Percentiles rank a stretch among this genome's conserved stretches.
phyloP scores from a whole-genome alignment of 176 grass and related monocot species.

The Carex littledalei region DNA sequence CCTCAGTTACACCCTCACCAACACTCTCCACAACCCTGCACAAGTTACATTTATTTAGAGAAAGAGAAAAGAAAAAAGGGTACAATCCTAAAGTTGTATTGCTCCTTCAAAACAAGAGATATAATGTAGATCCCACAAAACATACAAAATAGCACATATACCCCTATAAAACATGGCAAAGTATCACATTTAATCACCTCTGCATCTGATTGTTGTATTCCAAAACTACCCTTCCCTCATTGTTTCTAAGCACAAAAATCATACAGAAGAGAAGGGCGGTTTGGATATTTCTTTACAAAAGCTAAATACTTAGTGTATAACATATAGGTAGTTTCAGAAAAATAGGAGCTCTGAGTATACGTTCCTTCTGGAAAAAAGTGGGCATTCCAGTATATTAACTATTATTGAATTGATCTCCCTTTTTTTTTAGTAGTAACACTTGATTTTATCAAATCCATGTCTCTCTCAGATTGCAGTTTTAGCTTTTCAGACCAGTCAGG shows the following conservation, averaged over 20 bases:
- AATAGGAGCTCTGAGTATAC: not conserved
- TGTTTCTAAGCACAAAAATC: not conserved
- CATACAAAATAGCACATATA: not conserved
- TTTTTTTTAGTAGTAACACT: not conserved
- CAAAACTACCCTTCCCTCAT: no score
- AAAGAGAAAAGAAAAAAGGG: not conserved
- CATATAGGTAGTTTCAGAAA: not conserved
- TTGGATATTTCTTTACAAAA: not conserved
- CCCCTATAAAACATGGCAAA: not conserved
- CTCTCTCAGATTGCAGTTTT: no score
- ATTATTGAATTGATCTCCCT: not conserved
- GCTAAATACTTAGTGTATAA: not conserved
- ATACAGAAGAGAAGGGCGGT: not conserved
- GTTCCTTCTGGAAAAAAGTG: not conserved
- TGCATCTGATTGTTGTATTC: not conserved
- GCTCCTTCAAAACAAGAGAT: not conserved
- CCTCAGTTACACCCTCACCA: slow-evolving; percentile 87
- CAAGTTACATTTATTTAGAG: not conserved
- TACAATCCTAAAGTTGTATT: not conserved
- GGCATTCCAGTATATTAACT: not conserved
- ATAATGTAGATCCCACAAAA: not conserved
- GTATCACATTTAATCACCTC: not conserved
- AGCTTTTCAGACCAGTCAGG: no score
- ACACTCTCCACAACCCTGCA: slow-evolving; percentile 87
- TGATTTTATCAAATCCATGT: no score